These are phyloP conservation scores for Gossypium gossypioides DNA, from an alignment of 441 rosid genomes.

Conservation along the genomic window DNA sequence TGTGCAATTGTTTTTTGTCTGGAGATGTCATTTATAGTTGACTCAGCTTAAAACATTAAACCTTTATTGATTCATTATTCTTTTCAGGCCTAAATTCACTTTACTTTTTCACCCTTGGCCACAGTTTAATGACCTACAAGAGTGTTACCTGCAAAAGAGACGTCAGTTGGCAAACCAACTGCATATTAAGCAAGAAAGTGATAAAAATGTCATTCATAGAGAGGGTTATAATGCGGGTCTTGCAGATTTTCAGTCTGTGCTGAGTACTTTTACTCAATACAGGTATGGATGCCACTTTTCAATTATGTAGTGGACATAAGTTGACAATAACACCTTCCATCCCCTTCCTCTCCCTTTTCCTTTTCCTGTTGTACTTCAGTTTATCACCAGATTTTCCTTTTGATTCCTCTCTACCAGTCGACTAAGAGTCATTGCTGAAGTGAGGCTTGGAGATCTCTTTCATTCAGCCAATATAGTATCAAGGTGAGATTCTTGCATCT, in stretches of 20 bases:
- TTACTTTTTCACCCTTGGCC: constrained; percentile 1
- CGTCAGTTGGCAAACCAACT: constrained; percentile 55
- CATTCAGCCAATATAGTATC: constrained; percentile 98
- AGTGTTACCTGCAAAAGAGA: constrained; percentile 89
- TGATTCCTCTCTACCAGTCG: constrained; percentile 43
- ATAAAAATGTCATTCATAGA: constrained; percentile 53
- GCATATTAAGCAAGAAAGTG: constrained; percentile 44
- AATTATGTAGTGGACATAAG: neutral
- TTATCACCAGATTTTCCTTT: neutral
- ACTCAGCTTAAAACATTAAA: neutral
- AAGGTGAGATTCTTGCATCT: constrained; percentile 38
- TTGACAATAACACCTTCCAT: neutral
- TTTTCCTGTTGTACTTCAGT: neutral
- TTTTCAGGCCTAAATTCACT: neutral
- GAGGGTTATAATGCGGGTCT: constrained; percentile 83
- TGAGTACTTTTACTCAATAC: constrained; percentile 74
- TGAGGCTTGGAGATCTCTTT: constrained; percentile 86
- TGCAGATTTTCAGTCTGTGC: constrained; percentile 79
- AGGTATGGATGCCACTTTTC: constrained; percentile 41
- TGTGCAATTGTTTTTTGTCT: neutral
- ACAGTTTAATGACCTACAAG: constrained; percentile 90
- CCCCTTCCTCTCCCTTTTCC: constrained; percentile 11
- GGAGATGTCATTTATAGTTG: neutral
- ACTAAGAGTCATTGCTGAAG: constrained; percentile 90
- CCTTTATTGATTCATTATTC: neutral